A percentile compares a stretch with the other conserved stretches of the same genome.
Evolutionary conservation across 345 rosid genomes (phyloP).

Genomic region (Hibiscus trionum): DNA sequence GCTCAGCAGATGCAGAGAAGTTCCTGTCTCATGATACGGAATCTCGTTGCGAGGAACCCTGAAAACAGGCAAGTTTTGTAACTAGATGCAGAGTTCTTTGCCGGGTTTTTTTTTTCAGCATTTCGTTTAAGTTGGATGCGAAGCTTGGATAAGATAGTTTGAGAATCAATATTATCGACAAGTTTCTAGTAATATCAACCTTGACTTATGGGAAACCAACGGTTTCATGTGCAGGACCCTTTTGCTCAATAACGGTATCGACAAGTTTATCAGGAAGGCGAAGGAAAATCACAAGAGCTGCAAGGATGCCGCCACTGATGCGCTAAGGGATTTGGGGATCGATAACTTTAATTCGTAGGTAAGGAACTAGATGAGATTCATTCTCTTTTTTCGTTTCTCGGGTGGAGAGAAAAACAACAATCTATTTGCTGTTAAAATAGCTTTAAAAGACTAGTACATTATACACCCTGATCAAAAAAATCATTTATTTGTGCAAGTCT

Average conservation of each 20-base stretch:
- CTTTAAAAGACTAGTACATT: too few relatives aligned
- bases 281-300: conserved; percentile 66
- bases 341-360: conserved; percentile 49
- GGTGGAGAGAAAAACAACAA: too few relatives aligned
- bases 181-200: background rate
- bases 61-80: conserved; percentile 59
- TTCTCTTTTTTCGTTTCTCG: background rate
- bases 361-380: background rate
- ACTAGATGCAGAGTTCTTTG: background rate
- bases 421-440: too few relatives aligned
- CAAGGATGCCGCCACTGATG: conserved; percentile 79
- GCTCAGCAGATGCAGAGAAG: conserved; percentile 64
- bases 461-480: too few relatives aligned
- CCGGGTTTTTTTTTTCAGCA: background rate
- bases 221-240: conserved; percentile 38
- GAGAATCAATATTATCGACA: background rate
- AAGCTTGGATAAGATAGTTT: background rate
- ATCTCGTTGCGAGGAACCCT: conserved; percentile 26
- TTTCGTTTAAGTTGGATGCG: background rate
- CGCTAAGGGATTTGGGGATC: conserved; percentile 81
- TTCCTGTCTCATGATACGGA: conserved; percentile 70
- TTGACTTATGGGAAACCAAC: background rate
- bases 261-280: conserved; percentile 60
- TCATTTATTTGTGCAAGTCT: background rate
- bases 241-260: conserved; percentile 61